Percentiles rank a stretch among this genome's conserved stretches.
Conservation (phyloP, 768 basidiomycete species). For the Xerocomellus dryophilus region DNA sequence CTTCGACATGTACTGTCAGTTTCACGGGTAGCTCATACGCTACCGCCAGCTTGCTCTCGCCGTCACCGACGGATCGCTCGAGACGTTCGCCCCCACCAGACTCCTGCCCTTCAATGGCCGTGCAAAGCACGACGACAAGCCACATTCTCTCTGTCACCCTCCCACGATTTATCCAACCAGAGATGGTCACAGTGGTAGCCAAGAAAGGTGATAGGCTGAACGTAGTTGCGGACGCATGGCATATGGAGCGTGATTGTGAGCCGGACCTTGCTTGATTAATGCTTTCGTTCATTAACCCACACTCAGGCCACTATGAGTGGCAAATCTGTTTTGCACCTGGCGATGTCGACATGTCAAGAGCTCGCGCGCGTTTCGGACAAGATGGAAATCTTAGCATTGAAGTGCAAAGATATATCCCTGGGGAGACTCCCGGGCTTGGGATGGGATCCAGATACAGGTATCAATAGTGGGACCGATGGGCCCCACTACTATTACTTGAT, state of each 20-base stretch:
- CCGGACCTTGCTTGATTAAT: slow-evolving; percentile 8
- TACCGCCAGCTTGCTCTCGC: slow-evolving; percentile 15
- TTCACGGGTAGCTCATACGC: slow-evolving; percentile 6
- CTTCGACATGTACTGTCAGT: slow-evolving; percentile 18
- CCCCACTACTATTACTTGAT: slow-evolving; percentile 1
- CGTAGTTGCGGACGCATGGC: slow-evolving; percentile 62
- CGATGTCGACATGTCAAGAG: slow-evolving; percentile 53
- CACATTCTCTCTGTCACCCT: slow-evolving; percentile 50
- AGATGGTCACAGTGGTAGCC: slow-evolving; percentile 64
- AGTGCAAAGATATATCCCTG: slow-evolving; percentile 33
- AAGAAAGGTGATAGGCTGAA: slow-evolving; percentile 56
- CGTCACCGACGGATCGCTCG: slow-evolving; percentile 31
- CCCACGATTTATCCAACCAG: slow-evolving; percentile 46
- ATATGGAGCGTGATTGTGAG: slow-evolving; percentile 59
- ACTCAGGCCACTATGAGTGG: slow-evolving; percentile 60
- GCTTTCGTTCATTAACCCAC: slow-evolving; percentile 2
- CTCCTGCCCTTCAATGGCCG: slow-evolving; percentile 43
- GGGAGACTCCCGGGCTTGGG: slow-evolving; percentile 25
- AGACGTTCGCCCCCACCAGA: slow-evolving; percentile 33
- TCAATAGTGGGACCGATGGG: slow-evolving; percentile 15
- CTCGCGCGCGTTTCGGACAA: slow-evolving; percentile 48
- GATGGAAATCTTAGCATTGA: slow-evolving; percentile 48
- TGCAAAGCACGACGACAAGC: slow-evolving; percentile 37
- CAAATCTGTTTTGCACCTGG: slow-evolving; percentile 50
- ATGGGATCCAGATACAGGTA: slow-evolving; percentile 30